Base-by-base conservation (phyloP, 371 early-diverging fungal species). In the Actinomortierella wolfii region DNA sequence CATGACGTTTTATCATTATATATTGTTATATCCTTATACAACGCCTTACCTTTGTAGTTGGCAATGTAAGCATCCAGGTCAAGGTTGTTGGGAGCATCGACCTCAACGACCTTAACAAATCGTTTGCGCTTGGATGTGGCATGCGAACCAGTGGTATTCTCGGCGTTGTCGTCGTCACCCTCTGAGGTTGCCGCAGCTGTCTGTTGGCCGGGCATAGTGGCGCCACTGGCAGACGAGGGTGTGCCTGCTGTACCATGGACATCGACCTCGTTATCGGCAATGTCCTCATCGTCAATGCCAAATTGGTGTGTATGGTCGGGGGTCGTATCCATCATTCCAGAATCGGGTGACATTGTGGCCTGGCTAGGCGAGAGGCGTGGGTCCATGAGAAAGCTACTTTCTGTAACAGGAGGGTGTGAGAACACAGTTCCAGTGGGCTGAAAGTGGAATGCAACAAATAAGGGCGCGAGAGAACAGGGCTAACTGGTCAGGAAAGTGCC, bases 21-120 rank as follows among this genome's bases (percentile, higher is more conserved):
- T 11, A 39, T 42, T 11, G 25, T 9, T 25, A 14, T 40, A 1
- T 49, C 21, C 20, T 18, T n/a, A 50, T 13, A 25, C 6, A 20
- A 40, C 20, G 18, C 24, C 59, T 29, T 73, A 86, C 91, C 90
- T 67, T 76, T 70, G 77, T 92, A 92, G 55, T 80, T 86, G 50
- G 79, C 77, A 26, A 88, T 85, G 51, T 90, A 90, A 2, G 80
- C 63, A 21, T 91, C 92, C 52, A 92, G 79, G 69, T 92, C 92
- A 13, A 92, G 68, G 51, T 80, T 80, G 48, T 70, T 77, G 45
- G 86, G 83, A 18, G 78, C 50, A 17, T 79, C 81, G 28, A 81
- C 78, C 42, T 73, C 67, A 15, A 68, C 61, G 8, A 78, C 68
- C 41, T 76, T 69, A 47, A 71, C 64, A 25, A 68, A 78, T 24